A percentile compares a stretch with the other conserved stretches of the same genome.
Conservation (phyloP, 164 flowering plant genomes). For the Piper longum region DNA sequence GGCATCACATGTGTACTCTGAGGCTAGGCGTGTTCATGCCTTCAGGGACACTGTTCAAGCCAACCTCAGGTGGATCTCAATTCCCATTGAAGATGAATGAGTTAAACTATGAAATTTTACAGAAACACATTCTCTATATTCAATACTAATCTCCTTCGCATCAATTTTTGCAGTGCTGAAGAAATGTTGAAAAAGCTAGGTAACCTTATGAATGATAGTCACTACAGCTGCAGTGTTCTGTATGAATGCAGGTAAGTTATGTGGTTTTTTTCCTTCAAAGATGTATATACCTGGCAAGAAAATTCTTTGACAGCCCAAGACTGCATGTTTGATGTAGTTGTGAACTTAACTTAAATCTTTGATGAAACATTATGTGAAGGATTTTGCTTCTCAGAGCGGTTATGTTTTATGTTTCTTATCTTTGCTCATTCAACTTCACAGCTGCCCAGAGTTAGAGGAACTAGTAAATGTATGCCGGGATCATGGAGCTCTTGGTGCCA, state of each 20-base stretch:
- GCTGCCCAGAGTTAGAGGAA: conserved; percentile 94
- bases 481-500: conserved; percentile 85
- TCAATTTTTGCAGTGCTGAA: conserved; percentile 49
- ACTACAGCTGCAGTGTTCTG: conserved; percentile 76
- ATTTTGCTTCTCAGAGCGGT: background rate
- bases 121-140: background rate
- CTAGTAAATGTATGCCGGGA: conserved; percentile 62
- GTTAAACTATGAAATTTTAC: background rate
- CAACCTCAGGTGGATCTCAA: conserved; percentile 32
- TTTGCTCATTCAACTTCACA: conserved; percentile 7
- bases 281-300: too few species aligned
- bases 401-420: background rate
- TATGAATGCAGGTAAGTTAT: conserved; percentile 69
- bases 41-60: conserved; percentile 13
- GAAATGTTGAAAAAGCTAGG: conserved; percentile 76
- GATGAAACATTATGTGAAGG: background rate
- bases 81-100: background rate
- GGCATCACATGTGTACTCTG: too few species aligned
- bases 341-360: background rate
- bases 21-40: too few species aligned
- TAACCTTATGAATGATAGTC: conserved; percentile 93
- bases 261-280: too few species aligned
- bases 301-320: background rate
- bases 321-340: background rate
- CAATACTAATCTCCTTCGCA: too few species aligned